phyloP scores from a whole-genome alignment of 768 basidiomycete genomes.

The Cystobasidium tubakii region DNA sequence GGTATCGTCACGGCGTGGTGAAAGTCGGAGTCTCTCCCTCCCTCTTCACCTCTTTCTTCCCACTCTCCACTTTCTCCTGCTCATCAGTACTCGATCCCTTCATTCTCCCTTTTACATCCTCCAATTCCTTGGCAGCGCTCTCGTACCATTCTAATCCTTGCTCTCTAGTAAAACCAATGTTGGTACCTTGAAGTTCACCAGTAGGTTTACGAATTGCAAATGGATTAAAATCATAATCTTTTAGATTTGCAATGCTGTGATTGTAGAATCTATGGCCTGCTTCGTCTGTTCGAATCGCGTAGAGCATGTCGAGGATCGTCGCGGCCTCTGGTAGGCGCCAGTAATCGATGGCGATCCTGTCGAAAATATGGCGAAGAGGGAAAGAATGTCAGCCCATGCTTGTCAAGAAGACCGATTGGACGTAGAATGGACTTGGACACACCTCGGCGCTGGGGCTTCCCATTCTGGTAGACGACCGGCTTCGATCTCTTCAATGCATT shows the following conservation, averaged over 20 bases:
- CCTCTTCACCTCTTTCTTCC: neutral
- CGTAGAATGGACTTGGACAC: conserved; percentile 49
- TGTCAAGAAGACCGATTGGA: conserved; percentile 50
- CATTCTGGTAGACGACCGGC: conserved; percentile 74
- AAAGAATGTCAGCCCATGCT: no score
- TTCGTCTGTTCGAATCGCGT: conserved; percentile 88
- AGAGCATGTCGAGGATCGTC: conserved; percentile 77
- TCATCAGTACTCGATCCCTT: neutral
- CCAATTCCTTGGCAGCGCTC: conserved; percentile 40
- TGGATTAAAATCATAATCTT: conserved; percentile 61
- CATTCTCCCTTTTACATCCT: neutral
- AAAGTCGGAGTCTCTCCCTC: conserved; percentile 1
- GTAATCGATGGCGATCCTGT: conserved; percentile 81
- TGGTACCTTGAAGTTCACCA: conserved; percentile 73
- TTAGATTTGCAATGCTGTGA: conserved; percentile 84
- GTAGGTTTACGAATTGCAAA: conserved; percentile 72
- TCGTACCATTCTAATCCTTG: conserved; percentile 39
- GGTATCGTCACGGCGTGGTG: neutral
- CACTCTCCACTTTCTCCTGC: neutral
- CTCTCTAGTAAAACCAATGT: conserved; percentile 54
- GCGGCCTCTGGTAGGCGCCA: conserved; percentile 73
- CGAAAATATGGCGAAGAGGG: conserved; percentile 51
- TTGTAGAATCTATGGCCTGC: conserved; percentile 75
- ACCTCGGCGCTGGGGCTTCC: conserved; percentile 50
- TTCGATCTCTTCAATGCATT: conserved; percentile 76